Evolutionary conservation across 441 rosid genomes (phyloP).

Genomic region (Macaranga tanarius): DNA sequence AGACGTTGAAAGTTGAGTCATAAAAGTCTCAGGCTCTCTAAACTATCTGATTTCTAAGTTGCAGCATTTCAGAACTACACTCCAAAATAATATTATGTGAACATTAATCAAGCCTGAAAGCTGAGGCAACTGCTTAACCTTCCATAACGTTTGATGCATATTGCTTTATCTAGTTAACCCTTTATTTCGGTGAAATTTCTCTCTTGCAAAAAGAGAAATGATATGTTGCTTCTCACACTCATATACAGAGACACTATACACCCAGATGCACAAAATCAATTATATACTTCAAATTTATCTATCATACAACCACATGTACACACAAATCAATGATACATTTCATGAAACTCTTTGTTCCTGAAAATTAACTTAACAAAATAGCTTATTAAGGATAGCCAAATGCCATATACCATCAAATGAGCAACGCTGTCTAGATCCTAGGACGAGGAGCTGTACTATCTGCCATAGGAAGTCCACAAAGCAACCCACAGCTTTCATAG

Average conservation of each 20-base stretch:
- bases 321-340: neutral
- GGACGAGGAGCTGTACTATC: slow-evolving; percentile 27
- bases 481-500: slow-evolving; percentile 34
- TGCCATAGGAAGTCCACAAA: slow-evolving; percentile 30
- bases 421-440: slow-evolving; percentile 26
- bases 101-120: neutral
- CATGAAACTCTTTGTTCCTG: neutral
- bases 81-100: neutral
- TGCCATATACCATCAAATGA: slow-evolving; percentile 30
- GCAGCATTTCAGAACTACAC: neutral
- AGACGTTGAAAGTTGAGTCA: neutral
- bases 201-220: neutral
- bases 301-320: neutral
- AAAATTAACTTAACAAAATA: slow-evolving; percentile 16
- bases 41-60: neutral
- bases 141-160: neutral
- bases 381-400: slow-evolving; percentile 16
- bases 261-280: neutral
- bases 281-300: neutral
- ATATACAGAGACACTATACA: neutral
- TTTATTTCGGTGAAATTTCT: too few relatives aligned
- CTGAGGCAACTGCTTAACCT: neutral
- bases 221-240: neutral
- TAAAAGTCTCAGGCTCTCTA: neutral
- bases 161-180: neutral